These are phyloP conservation scores for Diaporthe amygdali DNA, from an alignment of 2,329 filamentous ascomycete species.

Conservation along the genomic window DNA sequence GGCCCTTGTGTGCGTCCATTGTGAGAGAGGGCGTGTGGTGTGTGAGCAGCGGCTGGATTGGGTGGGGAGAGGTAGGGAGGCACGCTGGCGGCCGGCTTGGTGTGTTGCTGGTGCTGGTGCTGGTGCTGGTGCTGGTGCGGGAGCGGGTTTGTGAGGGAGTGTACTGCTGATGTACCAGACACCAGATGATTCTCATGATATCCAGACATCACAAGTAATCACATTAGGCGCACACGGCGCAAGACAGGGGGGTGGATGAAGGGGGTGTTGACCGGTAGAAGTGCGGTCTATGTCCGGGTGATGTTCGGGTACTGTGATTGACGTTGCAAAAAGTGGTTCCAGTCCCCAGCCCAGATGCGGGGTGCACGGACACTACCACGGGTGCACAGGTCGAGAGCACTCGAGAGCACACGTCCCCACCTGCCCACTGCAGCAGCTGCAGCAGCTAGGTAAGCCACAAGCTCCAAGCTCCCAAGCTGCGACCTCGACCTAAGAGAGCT, in stretches of 20 bases:
- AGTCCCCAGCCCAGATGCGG: neutral
- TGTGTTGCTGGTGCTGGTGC: neutral
- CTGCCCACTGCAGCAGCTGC: neutral
- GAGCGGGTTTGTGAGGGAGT: neutral
- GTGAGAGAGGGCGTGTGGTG: neutral
- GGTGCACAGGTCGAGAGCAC: neutral
- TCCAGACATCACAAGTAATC: slow-evolving; percentile 23
- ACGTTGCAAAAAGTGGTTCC: slow-evolving; percentile 16
- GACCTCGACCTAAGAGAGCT: neutral
- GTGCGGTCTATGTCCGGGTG: slow-evolving; percentile 24
- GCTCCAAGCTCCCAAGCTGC: neutral
- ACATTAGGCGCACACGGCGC: neutral
- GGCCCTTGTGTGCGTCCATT: neutral
- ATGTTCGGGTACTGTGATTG: slow-evolving; percentile 17
- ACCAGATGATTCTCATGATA: slow-evolving; percentile 15
- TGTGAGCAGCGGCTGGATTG: neutral
- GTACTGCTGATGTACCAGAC: slow-evolving; percentile 15
- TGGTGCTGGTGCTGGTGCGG: neutral
- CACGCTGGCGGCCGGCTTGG: neutral
- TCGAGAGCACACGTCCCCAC: neutral
- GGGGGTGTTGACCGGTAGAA: slow-evolving; percentile 19
- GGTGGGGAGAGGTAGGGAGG: slow-evolving; percentile 14
- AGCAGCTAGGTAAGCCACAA: neutral
- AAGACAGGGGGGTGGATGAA: neutral
- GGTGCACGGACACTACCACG: neutral